Evolutionary conservation across 2,329 filamentous ascomycete species (phyloP).

Genomic region (Sclerotinia sclerotiorum): DNA sequence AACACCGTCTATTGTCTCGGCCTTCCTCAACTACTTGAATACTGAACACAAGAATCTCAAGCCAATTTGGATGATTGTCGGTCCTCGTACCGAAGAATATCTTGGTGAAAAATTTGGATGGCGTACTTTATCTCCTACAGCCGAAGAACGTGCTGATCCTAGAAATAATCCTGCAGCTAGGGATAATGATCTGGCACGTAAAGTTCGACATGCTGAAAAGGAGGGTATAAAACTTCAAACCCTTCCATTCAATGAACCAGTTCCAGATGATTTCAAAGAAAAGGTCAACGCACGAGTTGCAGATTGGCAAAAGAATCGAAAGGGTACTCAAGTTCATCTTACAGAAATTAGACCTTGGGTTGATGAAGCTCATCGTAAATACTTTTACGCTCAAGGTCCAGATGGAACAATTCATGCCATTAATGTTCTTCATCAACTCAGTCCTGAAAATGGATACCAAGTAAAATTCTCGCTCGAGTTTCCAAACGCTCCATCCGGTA

Average conservation of each 20-base stretch:
- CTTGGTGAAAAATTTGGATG: constrained; percentile 79
- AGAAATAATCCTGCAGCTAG: constrained; percentile 65
- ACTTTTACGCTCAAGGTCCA: constrained; percentile 75
- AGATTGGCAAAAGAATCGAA: constrained; percentile 77
- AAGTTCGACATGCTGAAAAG: constrained; percentile 80
- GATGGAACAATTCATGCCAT: constrained; percentile 72
- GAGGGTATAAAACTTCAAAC: constrained; percentile 82
- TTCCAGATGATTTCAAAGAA: constrained; percentile 64
- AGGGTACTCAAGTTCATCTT: constrained; percentile 83
- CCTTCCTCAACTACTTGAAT: constrained; percentile 73
- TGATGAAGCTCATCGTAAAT: constrained; percentile 78
- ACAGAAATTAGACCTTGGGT: constrained; percentile 90
- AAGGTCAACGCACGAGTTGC: constrained; percentile 71
- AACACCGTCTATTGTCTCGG: constrained; percentile 69
- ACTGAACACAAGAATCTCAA: constrained; percentile 70
- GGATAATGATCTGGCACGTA: constrained; percentile 74
- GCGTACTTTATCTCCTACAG: constrained; percentile 84
- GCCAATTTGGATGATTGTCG: constrained; percentile 88
- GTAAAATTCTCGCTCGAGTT: constrained; percentile 97
- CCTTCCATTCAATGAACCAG: constrained; percentile 61
- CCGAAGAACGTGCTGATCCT: constrained; percentile 83
- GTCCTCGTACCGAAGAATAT: constrained; percentile 72
- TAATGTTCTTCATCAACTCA: constrained; percentile 79
- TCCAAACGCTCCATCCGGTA: constrained; percentile 78
- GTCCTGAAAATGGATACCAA: constrained; percentile 82